Conservation (phyloP, 2,329 filamentous ascomycete genomes). For the Lasiodiplodia gonubiensis region DNA sequence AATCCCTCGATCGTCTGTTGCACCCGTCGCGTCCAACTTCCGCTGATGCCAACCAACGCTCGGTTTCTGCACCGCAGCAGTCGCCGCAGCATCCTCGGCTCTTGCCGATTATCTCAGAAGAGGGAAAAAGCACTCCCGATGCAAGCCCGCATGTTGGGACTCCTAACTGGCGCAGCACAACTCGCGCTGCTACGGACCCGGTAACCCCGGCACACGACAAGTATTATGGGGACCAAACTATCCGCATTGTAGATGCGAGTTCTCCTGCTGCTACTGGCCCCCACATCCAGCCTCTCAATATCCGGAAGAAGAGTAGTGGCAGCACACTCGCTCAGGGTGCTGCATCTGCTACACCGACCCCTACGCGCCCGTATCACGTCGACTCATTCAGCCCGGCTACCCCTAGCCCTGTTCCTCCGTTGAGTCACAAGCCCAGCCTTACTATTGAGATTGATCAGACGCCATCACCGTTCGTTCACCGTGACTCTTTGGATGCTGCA, state of each 20-base stretch:
- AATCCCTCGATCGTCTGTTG: constrained; percentile 24
- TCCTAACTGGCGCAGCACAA: constrained; percentile 35
- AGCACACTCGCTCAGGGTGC: constrained; percentile 31
- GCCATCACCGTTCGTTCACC: background rate
- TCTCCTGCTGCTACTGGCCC: constrained; percentile 47
- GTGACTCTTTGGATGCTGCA: constrained; percentile 15
- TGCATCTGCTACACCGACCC: constrained; percentile 8
- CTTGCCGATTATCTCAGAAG: constrained; percentile 60
- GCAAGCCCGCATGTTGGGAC: constrained; percentile 37
- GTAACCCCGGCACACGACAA: constrained; percentile 33
- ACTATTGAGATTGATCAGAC: constrained; percentile 3
- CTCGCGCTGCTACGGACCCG: constrained; percentile 54
- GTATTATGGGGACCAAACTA: constrained; percentile 50
- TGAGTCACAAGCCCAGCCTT: constrained; percentile 19
- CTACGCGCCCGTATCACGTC: constrained; percentile 19
- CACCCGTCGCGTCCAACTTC: constrained; percentile 27
- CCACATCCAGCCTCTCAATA: constrained; percentile 58
- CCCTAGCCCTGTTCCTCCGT: constrained; percentile 7
- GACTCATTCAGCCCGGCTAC: constrained; percentile 6
- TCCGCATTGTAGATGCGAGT: constrained; percentile 63
- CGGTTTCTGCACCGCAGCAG: constrained; percentile 55
- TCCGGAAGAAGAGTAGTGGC: constrained; percentile 56
- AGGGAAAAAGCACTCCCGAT: constrained; percentile 47
- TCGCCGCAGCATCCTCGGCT: constrained; percentile 40
- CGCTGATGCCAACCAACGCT: constrained; percentile 45